Evolutionary conservation across 768 basidiomycete genomes (phyloP).

Genomic region (Boletellus ananas): DNA sequence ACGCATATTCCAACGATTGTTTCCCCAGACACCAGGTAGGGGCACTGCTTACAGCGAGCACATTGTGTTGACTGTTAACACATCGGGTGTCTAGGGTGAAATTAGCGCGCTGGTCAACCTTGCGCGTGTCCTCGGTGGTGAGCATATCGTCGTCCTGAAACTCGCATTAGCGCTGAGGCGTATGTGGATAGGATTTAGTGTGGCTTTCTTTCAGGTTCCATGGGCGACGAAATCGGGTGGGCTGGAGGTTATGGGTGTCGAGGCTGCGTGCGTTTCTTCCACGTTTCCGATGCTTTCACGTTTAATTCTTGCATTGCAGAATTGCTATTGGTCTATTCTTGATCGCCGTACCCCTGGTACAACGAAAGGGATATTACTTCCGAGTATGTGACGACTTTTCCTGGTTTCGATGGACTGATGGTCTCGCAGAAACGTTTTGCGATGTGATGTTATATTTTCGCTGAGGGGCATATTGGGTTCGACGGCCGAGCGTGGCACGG

Average conservation of each 20-base stretch:
- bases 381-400: slow-evolving; percentile 26
- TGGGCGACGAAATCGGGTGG: slow-evolving; percentile 37
- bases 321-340: slow-evolving; percentile 34
- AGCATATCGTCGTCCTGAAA: background rate
- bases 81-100: slow-evolving; percentile 31
- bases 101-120: slow-evolving; percentile 43
- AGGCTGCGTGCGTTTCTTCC: slow-evolving; percentile 32
- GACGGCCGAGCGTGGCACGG: background rate
- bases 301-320: slow-evolving; percentile 12
- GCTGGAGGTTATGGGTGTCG: slow-evolving; percentile 35
- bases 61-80: background rate
- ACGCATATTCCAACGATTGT: slow-evolving; percentile 39
- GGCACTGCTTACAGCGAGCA: background rate
- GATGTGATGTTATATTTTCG: slow-evolving; percentile 1
- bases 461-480: background rate
- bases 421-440: slow-evolving; percentile 20
- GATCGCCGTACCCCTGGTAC: slow-evolving; percentile 35
- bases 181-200: slow-evolving; percentile 27
- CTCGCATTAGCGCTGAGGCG: background rate
- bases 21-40: slow-evolving; percentile 33
- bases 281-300: background rate
- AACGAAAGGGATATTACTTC: slow-evolving; percentile 31
- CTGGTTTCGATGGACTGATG: background rate
- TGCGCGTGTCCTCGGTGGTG: slow-evolving; percentile 32
- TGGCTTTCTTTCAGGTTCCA: slow-evolving; percentile 40